These are phyloP conservation scores for Cordyceps cicadae DNA, from an alignment of 2,329 filamentous ascomycete species.

Conservation along the genomic window DNA sequence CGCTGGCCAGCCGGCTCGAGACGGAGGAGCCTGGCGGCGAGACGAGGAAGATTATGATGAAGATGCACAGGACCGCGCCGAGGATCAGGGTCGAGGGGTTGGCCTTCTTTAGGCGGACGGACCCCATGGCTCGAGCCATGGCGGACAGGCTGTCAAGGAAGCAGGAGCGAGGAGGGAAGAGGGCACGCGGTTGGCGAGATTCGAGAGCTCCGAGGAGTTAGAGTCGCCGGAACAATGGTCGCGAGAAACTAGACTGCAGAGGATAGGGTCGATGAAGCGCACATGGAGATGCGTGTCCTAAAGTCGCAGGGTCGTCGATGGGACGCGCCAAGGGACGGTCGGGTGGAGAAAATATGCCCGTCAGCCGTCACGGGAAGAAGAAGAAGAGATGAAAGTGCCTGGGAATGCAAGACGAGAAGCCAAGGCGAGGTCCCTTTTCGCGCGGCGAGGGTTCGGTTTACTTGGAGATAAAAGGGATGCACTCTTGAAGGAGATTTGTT, in stretches of 20 bases:
- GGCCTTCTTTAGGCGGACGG: conserved; percentile 68
- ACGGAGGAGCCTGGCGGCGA: conserved; percentile 41
- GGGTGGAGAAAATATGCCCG: background rate
- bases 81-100: conserved; percentile 69
- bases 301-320: background rate
- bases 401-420: background rate
- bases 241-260: background rate
- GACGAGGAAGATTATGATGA: conserved; percentile 58
- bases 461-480: conserved; percentile 5
- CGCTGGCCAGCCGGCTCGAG: conserved; percentile 38
- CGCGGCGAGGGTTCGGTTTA: background rate
- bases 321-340: background rate
- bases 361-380: background rate
- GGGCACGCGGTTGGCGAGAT: background rate
- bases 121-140: conserved; percentile 53
- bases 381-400: background rate
- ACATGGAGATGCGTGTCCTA: background rate
- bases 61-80: conserved; percentile 62
- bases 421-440: conserved; percentile 1
- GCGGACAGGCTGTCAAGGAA: conserved; percentile 8
- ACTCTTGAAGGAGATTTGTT: no score
- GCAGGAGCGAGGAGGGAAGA: background rate
- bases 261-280: background rate
- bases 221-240: background rate
- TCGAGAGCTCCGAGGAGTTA: background rate